Evolutionary conservation across 2,329 filamentous ascomycete genomes (phyloP).

Genomic region (Aspergillus floridensis): DNA sequence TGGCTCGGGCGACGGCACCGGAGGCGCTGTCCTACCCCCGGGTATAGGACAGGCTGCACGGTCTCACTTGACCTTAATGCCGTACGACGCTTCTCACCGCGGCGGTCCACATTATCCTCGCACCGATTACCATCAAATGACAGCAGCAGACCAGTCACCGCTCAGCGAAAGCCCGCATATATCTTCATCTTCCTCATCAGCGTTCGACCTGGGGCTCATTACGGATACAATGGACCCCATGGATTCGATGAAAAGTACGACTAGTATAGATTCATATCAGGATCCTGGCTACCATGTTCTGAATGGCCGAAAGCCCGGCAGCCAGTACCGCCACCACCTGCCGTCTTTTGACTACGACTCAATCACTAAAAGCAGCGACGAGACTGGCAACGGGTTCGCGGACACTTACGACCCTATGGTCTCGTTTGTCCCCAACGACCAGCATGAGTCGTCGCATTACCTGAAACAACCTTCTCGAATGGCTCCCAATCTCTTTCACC

Average conservation of each 20-base stretch:
- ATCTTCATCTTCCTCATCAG: conserved; percentile 41
- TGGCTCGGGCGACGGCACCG: conserved; percentile 31
- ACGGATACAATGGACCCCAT: conserved; percentile 41
- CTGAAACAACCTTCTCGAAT: conserved; percentile 27
- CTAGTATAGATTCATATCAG: conserved; percentile 35
- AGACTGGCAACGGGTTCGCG: conserved; percentile 24
- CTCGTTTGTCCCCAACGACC: conserved; percentile 29
- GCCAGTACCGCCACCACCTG: conserved; percentile 24
- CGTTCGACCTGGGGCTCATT: conserved; percentile 38
- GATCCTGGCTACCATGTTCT: conserved; percentile 28
- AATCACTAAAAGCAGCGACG: conserved; percentile 24
- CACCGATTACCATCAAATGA: conserved; percentile 38
- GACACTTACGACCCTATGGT: conserved; percentile 33
- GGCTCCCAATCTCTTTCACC: conserved; percentile 23
- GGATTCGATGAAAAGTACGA: conserved; percentile 36
- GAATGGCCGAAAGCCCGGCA: conserved; percentile 25
- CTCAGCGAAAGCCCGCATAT: conserved; percentile 39
- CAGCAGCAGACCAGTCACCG: conserved; percentile 36
- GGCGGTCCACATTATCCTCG: conserved; percentile 32
- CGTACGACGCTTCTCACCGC: conserved; percentile 35
- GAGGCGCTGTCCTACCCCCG: conserved; percentile 28
- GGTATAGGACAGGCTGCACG: conserved; percentile 30
- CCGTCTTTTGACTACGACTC: conserved; percentile 29
- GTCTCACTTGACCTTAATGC: conserved; percentile 34
- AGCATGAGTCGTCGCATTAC: conserved; percentile 24